Evolutionary conservation across 1,284 basidiomycete genomes (phyloP), one percentile per base, ranked within the genome.

Genomic region (Irpex sp.): DNA sequence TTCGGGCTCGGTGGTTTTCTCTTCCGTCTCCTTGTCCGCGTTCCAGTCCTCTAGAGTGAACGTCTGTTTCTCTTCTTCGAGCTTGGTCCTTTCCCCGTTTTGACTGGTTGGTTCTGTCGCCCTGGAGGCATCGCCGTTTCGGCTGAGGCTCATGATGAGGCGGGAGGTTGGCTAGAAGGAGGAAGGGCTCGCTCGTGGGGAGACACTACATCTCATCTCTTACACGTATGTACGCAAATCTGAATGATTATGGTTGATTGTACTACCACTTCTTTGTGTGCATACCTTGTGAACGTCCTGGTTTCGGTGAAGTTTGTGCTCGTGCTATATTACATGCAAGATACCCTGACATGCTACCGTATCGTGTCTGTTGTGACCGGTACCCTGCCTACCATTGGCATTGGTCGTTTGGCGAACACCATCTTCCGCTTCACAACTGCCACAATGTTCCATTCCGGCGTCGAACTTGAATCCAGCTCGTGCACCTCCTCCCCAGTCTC

Each of bases 11-110:
- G 87, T 77, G 74, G 77, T 78, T 87, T 54, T 84, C 84, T 85
- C 76, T 82, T 83, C 87, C 86, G 86, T 83, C 83, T 90, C 85
- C 89, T 85, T 84, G 89, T 84, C 88, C 90, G 90, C 89, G 90
- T 92, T 92, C 90, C 90, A 89, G 90, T 92, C 88, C 85, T 83
- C 90, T 80, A 91, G 82, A 92, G 49, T 68, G 70, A 87, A 71
- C 63, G 15, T 77, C 75, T 43, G 78, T 75, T 75, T 73, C 63
- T 63, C 67, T 67, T 57, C 65, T 60, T 11, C 49, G 54, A 62
- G 62, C 61, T 69, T 63, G 67, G 68, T 66, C 64, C n/a, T 68
- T 67, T 71, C 72, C 75, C 79, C 74, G 78, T 70, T 78, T 75
- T 75, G 75, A 79, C 79, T 77, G 66, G 74, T 72, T 69, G 74